Evolutionary conservation across 331 rosid genomes (phyloP).

Genomic region (Malus hybrid): DNA sequence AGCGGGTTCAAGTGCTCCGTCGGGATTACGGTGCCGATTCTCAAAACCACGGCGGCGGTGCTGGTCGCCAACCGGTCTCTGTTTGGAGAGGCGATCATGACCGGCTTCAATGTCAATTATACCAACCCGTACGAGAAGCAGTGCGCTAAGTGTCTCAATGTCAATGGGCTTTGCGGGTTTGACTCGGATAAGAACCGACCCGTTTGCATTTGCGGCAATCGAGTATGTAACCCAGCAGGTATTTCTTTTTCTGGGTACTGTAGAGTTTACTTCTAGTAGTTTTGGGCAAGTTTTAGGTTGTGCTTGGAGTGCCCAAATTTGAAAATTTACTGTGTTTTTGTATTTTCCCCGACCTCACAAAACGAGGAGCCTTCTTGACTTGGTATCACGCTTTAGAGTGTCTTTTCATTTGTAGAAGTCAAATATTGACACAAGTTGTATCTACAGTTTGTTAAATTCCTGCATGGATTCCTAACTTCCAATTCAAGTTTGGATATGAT

Average conservation of each 20-base stretch:
- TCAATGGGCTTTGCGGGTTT: constrained; percentile 41
- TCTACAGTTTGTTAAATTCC: not conserved
- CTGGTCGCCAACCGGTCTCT: constrained; percentile 21
- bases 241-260: not conserved
- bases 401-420: not conserved
- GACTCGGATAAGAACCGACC: constrained; percentile 21
- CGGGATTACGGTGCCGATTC: constrained; percentile 30
- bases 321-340: not conserved
- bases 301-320: not conserved
- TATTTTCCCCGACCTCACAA: not conserved
- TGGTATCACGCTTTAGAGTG: too few relatives aligned
- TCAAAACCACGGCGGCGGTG: constrained; percentile 8
- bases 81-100: constrained; percentile 41
- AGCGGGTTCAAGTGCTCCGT: constrained; percentile 8
- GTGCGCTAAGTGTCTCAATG: constrained; percentile 29
- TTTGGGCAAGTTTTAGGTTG: not conserved
- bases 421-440: not conserved
- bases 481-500: not conserved
- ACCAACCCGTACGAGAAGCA: constrained; percentile 8
- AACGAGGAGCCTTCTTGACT: too few relatives aligned
- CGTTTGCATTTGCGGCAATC: constrained; percentile 50
- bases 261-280: not conserved
- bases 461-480: not conserved
- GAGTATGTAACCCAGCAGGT: constrained; percentile 39
- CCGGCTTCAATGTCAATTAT: constrained; percentile 45